These are phyloP conservation scores for grape (Vitis vinifera) DNA, from an alignment of 164 flowering plant species.

Conservation along the genomic window ASM3070453v1 NC_081822.1:26461501-26462000, in stretches of 20 bases:
- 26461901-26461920: slow-evolving; percentile 86
- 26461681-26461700: slow-evolving; percentile 55
- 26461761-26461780: slow-evolving; percentile 45
- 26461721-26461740: slow-evolving; percentile 80
- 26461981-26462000: no score
- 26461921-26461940: no score
- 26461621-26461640: slow-evolving; percentile 89
- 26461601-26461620: slow-evolving; percentile 77
- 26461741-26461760: slow-evolving; percentile 77
- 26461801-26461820: slow-evolving; percentile 97
- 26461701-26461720: slow-evolving; percentile 86
- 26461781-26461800: slow-evolving; percentile 67
- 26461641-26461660: slow-evolving; percentile 66
- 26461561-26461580: slow-evolving; percentile 71
- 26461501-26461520: slow-evolving; percentile 30
- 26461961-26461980: no score
- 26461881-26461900: slow-evolving; percentile 85
- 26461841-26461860: slow-evolving; percentile 26
- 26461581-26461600: slow-evolving; percentile 82
- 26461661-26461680: slow-evolving; percentile 47
- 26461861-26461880: slow-evolving; percentile 94
- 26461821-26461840: slow-evolving; percentile 84
- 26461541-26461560: slow-evolving; percentile 90
- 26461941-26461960: no score
- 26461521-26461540: slow-evolving; percentile 90